These are phyloP conservation scores for Dendryphion nanum DNA, from an alignment of 2,329 filamentous ascomycete species.

Conservation along the genomic window DNA sequence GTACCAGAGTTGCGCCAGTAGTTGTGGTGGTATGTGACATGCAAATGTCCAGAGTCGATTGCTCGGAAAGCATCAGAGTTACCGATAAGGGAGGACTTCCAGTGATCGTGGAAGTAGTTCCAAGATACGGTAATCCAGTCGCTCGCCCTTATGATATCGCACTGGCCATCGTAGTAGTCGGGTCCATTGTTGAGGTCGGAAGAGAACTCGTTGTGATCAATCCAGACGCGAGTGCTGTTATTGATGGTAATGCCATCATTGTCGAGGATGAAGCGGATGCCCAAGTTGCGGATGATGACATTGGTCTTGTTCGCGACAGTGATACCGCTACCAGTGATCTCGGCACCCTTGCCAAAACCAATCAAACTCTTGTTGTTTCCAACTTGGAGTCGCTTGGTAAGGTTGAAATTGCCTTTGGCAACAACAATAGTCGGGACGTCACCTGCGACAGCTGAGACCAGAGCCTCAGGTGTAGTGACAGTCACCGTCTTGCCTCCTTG, in stretches of 20 bases:
- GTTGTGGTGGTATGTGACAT: slow-evolving; percentile 67
- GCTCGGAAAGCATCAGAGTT: slow-evolving; percentile 58
- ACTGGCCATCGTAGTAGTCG: slow-evolving; percentile 63
- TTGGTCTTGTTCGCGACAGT: slow-evolving; percentile 55
- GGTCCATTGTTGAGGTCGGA: slow-evolving; percentile 64
- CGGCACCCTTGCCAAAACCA: slow-evolving; percentile 43
- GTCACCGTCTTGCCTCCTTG: slow-evolving; percentile 25
- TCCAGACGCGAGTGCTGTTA: slow-evolving; percentile 56
- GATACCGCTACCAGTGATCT: slow-evolving; percentile 49
- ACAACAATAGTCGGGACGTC: slow-evolving; percentile 40
- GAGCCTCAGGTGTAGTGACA: slow-evolving; percentile 24
- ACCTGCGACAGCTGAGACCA: slow-evolving; percentile 26
- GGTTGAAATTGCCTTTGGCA: slow-evolving; percentile 44
- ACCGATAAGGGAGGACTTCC: slow-evolving; percentile 60
- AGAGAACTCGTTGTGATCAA: slow-evolving; percentile 67
- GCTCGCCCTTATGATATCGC: slow-evolving; percentile 61
- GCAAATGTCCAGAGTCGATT: slow-evolving; percentile 61
- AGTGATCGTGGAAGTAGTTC: slow-evolving; percentile 58
- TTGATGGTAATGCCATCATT: slow-evolving; percentile 61
- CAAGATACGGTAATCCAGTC: slow-evolving; percentile 60
- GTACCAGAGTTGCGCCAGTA: slow-evolving; percentile 64
- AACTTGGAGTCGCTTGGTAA: slow-evolving; percentile 44
- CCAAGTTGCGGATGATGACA: slow-evolving; percentile 64
- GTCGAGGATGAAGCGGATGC: slow-evolving; percentile 58
- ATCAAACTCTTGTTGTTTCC: slow-evolving; percentile 45